Evolutionary conservation across 2,329 filamentous ascomycete species (phyloP).

Genomic region (Aureobasidium sp.): DNA sequence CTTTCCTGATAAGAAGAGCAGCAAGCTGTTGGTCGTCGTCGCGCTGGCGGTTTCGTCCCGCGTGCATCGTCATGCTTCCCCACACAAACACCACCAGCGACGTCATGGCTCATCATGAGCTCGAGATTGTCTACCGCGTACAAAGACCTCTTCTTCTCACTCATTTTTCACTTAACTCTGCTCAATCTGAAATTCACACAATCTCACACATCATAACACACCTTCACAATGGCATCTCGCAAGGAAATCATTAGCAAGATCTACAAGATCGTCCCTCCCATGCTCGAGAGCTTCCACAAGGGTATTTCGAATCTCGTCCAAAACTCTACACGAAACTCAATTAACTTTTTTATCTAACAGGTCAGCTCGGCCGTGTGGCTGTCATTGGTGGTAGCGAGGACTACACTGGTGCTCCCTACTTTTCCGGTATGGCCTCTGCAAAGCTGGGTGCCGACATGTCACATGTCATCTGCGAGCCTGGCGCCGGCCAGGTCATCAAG

Average conservation of each 20-base stretch:
- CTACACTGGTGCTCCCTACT: slow-evolving; percentile 96
- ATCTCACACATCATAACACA: neutral
- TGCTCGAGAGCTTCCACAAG: slow-evolving; percentile 95
- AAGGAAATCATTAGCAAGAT: slow-evolving; percentile 71
- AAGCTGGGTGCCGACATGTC: slow-evolving; percentile 86
- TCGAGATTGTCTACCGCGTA: neutral
- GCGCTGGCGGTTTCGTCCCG: neutral
- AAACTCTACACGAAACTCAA: neutral
- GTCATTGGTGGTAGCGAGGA: slow-evolving; percentile 94
- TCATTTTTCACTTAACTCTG: neutral
- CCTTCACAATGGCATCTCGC: slow-evolving; percentile 44
- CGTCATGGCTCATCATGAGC: slow-evolving; percentile 6
- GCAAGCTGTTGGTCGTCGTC: neutral
- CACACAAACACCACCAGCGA: neutral
- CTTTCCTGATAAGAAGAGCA: neutral
- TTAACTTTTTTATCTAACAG: slow-evolving; percentile 36
- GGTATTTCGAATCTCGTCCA: slow-evolving; percentile 41
- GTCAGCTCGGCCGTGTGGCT: slow-evolving; percentile 81
- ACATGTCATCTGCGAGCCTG: slow-evolving; percentile 91
- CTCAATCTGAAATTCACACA: neutral
- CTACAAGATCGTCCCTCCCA: slow-evolving; percentile 83
- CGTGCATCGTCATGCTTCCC: slow-evolving; percentile 6
- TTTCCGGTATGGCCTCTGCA: slow-evolving; percentile 94
- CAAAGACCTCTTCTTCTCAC: neutral
- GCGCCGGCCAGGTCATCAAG: slow-evolving; percentile 80